Conservation (phyloP, 306 rosid genomes). For the Castanopsis chinensis region DNA sequence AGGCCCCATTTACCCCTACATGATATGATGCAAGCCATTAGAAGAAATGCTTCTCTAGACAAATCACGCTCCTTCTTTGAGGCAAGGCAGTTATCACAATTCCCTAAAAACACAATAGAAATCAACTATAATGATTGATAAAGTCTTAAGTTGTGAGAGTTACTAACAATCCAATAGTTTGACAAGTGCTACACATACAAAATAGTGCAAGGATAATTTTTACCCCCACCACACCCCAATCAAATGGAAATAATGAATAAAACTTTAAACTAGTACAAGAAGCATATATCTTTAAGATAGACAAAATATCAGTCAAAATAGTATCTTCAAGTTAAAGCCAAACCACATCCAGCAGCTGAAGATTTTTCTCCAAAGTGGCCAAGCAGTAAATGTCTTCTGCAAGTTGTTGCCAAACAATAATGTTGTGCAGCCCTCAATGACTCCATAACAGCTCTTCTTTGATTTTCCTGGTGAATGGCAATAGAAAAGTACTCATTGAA, state of each 20-base stretch:
- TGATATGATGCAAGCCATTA: slow-evolving; percentile 82
- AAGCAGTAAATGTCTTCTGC: slow-evolving; percentile 87
- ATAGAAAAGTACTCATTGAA: slow-evolving; percentile 18
- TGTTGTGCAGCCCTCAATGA: slow-evolving; percentile 75
- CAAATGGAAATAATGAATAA: neutral
- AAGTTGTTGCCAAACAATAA: slow-evolving; percentile 67
- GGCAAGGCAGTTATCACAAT: slow-evolving; percentile 78
- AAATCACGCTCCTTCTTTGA: slow-evolving; percentile 65
- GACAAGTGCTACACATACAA: neutral
- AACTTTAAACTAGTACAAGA: neutral
- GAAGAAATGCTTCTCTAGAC: slow-evolving; percentile 87
- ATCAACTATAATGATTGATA: slow-evolving; percentile 12
- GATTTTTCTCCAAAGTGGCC: slow-evolving; percentile 69
- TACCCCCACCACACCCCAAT: neutral
- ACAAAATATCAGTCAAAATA: slow-evolving; percentile 6
- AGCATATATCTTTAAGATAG: neutral
- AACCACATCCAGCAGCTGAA: slow-evolving; percentile 72
- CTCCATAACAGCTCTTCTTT: slow-evolving; percentile 73
- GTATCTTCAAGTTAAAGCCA: slow-evolving; percentile 33
- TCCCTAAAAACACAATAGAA: slow-evolving; percentile 47
- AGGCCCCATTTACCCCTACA: slow-evolving; percentile 72
- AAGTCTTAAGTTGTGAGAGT: neutral
- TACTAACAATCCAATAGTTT: neutral
- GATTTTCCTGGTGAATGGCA: slow-evolving; percentile 54
- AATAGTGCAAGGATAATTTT: neutral